These are phyloP conservation scores for Physcomitrellopsis africana DNA, from an alignment of 225 moss, liverwort and hornwort species.

Conservation along the genomic window DNA sequence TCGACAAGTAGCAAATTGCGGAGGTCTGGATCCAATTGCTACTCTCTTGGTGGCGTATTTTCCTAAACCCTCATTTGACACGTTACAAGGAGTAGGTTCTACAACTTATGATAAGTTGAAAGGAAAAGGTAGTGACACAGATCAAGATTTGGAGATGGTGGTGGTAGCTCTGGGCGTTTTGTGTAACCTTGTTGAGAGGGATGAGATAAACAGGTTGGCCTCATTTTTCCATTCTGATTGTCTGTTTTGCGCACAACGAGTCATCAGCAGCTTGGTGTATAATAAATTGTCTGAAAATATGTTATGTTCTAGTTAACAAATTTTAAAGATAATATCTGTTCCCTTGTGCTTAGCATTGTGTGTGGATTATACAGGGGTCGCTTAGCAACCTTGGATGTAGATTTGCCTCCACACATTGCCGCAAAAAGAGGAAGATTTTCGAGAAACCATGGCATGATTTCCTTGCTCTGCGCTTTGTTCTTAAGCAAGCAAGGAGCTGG, in stretches of 20 bases:
- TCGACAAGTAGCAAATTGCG: constrained; percentile 88
- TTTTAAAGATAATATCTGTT: constrained; percentile 1
- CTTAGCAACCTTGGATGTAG: constrained; percentile 79
- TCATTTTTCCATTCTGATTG: constrained; percentile 1
- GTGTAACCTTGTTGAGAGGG: constrained; percentile 95
- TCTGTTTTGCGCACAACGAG: neutral
- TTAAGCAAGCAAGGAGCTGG: constrained; percentile 95
- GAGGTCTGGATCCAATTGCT: constrained; percentile 85
- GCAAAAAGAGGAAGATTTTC: constrained; percentile 75
- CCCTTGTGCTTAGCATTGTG: constrained; percentile 16
- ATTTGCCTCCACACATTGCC: constrained; percentile 70
- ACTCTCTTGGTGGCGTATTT: constrained; percentile 83
- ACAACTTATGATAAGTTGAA: constrained; percentile 41
- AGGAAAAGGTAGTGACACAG: constrained; percentile 65
- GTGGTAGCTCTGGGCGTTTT: constrained; percentile 91
- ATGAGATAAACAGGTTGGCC: constrained; percentile 85
- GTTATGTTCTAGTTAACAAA: neutral
- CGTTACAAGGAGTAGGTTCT: constrained; percentile 40
- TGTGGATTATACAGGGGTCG: constrained; percentile 67
- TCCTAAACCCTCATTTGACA: constrained; percentile 70
- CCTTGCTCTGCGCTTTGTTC: constrained; percentile 91
- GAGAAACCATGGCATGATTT: constrained; percentile 83
- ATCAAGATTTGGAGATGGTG: constrained; percentile 92
- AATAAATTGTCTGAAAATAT: constrained; percentile 13
- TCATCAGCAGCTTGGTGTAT: constrained; percentile 17